These are phyloP conservation scores for Moricandia arvensis DNA, from an alignment of 345 rosid species.

Conservation along the genomic window DNA sequence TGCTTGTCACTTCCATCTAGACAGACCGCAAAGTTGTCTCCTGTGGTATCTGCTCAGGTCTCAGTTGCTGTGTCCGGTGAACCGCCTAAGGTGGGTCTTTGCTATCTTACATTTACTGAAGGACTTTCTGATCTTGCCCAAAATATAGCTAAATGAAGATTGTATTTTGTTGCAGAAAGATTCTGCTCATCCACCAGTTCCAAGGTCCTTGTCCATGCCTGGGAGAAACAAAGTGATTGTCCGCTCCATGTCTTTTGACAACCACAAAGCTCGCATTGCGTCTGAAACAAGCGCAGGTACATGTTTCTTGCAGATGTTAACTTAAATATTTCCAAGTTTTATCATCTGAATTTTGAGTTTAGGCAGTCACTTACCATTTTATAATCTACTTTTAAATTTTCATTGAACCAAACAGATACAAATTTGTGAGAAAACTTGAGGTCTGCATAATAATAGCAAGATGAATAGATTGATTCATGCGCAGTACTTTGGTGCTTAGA, in stretches of 20 bases:
- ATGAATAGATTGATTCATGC: too few relatives aligned
- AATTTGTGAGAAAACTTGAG: background rate
- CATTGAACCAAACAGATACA: slow-evolving; percentile 3
- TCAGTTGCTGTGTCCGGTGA: slow-evolving; percentile 61
- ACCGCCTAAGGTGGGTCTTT: slow-evolving; percentile 51
- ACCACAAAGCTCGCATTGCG: slow-evolving; percentile 40
- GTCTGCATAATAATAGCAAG: too few relatives aligned
- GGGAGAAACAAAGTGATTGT: slow-evolving; percentile 78
- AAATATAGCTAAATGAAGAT: background rate
- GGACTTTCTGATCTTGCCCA: background rate
- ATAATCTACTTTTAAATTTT: background rate
- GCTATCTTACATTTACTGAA: background rate
- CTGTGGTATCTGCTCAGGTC: slow-evolving; percentile 52
- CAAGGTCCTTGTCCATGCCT: slow-evolving; percentile 83
- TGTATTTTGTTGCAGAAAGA: slow-evolving; percentile 54
- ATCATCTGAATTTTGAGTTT: background rate
- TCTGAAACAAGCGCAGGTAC: slow-evolving; percentile 58
- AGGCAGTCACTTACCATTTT: background rate
- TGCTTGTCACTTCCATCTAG: slow-evolving; percentile 78
- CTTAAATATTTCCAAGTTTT: background rate
- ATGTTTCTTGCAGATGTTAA: background rate
- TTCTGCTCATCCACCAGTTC: slow-evolving; percentile 43
- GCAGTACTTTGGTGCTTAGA: too few relatives aligned
- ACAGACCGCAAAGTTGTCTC: slow-evolving; percentile 65
- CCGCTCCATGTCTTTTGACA: slow-evolving; percentile 66